These are phyloP conservation scores for Lachancea fermentati DNA, from an alignment of 805 yeast species.

Conservation along the genomic window DNA sequence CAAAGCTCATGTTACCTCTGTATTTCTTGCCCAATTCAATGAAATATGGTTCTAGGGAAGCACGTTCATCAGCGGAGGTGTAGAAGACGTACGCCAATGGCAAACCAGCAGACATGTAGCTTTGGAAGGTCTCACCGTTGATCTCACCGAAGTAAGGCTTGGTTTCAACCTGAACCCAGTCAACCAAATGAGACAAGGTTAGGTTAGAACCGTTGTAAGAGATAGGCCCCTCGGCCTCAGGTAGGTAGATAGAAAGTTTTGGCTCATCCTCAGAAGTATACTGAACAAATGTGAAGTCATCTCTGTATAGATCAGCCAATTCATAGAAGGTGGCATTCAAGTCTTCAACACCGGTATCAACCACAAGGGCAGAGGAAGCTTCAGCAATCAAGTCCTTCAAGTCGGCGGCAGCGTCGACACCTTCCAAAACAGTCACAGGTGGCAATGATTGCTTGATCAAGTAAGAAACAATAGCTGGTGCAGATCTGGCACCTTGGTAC, in stretches of 20 bases:
- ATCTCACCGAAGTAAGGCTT: constrained; percentile 87
- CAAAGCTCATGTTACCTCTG: constrained; percentile 81
- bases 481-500: constrained; percentile 80
- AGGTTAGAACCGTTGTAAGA: constrained; percentile 25
- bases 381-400: constrained; percentile 36
- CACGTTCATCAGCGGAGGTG: constrained; percentile 61
- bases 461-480: constrained; percentile 69
- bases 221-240: constrained; percentile 31
- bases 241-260: constrained; percentile 28
- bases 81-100: constrained; percentile 91
- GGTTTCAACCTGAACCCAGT: constrained; percentile 46
- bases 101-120: constrained; percentile 61
- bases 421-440: constrained; percentile 50
- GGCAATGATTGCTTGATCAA: constrained; percentile 83
- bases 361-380: constrained; percentile 42
- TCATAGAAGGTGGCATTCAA: constrained; percentile 52
- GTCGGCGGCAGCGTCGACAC: constrained; percentile 45
- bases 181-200: constrained; percentile 18
- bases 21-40: constrained; percentile 61
- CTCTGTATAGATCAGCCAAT: constrained; percentile 61
- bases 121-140: constrained; percentile 68
- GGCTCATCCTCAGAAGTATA: constrained; percentile 34
- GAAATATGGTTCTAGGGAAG: constrained; percentile 46
- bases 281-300: constrained; percentile 55
- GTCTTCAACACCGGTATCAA: constrained; percentile 44